These are phyloP conservation scores for Tricholoma sp. DNA, from an alignment of 768 basidiomycete species.

Conservation along the genomic window DNA sequence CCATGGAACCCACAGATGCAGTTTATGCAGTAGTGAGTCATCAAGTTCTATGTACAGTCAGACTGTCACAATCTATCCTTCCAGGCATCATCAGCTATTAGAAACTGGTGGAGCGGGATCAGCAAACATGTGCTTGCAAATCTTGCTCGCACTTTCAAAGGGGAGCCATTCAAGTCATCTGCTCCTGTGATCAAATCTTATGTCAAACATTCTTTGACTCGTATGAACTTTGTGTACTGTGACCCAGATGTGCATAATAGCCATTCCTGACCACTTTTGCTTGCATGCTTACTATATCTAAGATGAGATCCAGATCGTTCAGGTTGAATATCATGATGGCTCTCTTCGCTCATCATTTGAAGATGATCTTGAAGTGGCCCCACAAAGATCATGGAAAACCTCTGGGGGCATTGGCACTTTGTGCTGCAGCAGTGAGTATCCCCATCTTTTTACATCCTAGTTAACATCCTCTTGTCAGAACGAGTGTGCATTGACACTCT, in stretches of 20 bases:
- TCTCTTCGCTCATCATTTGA: neutral
- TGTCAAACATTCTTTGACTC: neutral
- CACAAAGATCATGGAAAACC: neutral
- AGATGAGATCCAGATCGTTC: neutral
- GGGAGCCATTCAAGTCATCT: neutral
- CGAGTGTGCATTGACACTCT: neutral
- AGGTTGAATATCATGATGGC: neutral
- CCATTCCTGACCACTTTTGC: neutral
- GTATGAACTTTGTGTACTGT: neutral
- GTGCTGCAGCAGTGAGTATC: neutral
- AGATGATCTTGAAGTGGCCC: neutral
- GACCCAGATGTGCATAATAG: neutral
- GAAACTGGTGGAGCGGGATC: neutral
- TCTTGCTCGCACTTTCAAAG: neutral
- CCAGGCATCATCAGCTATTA: neutral
- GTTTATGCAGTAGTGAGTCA: neutral
- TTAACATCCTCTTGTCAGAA: neutral
- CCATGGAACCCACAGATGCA: neutral
- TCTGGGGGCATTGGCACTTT: neutral
- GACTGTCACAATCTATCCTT: neutral
- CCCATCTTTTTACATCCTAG: neutral
- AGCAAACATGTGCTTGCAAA: neutral
- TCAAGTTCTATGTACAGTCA: neutral
- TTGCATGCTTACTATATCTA: neutral
- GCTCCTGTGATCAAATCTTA: neutral